Base-by-base conservation (phyloP, 352 stramenopile species). In the Thraustotheca clavata region DNA sequence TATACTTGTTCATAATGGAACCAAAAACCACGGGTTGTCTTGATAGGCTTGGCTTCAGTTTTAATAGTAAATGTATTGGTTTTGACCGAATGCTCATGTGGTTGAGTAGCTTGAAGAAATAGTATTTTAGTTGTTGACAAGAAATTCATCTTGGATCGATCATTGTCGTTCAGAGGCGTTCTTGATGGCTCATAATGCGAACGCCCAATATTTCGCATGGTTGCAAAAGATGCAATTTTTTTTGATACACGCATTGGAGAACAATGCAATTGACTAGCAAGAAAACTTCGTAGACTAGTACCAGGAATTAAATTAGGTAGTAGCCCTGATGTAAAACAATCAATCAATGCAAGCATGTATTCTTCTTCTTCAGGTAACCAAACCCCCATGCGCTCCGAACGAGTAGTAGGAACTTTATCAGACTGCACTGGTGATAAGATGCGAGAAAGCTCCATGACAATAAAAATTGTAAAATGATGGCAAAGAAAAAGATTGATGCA, bases 211-310 rank as follows among this genome's bases (percentile, higher is more conserved):
- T 9, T 52, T 3, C 43, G 43, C 2, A 52, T 20, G n/a, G 12
- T 52, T 9, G 43, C 2, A 9, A 18, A 52, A 2, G 43, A 3
- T 24, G 43, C 79, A 16, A 90, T 79, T 67, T 89, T 89, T 76
- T 89, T 89, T 34, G 80, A 89, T 61, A 89, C 82, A 18, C 80
- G 75, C 80, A 89, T 89, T 27, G 80, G 80, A 49, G 87, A 77
- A 68, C 80, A 90, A 59, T 88, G 79, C 1, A 90, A 69, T 46
- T 85, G 73, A 59, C 86, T 72, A 0, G 80, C 80, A 35, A 90
- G 67, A 68, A 83, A 90, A 31, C 80, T 79, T 20, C 80, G 76
- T 26, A 90, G 69, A 18, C 76, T 85, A 47, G 81, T 88, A 67
- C 79, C 81, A 69, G 86, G 86, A 68, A 86, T 76, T 34, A 91